These are phyloP conservation scores for Orbilia ellipsospora DNA, from an alignment of 2,329 filamentous ascomycete species.

Conservation along the genomic window DNA sequence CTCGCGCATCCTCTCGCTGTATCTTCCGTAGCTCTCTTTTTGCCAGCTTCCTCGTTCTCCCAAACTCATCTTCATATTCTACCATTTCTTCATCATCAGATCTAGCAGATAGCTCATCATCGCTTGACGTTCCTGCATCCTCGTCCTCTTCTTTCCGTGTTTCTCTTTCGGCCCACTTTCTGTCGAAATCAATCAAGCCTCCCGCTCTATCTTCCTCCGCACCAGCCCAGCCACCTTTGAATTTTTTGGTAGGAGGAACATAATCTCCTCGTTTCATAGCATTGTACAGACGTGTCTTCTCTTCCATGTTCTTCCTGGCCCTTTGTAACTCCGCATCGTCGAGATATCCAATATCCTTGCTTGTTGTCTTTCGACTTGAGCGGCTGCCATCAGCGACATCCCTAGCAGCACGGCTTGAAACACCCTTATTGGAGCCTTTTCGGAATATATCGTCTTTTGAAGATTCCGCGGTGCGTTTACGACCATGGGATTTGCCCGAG, in stretches of 20 bases:
- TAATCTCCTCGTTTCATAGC: slow-evolving; percentile 92
- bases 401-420: slow-evolving; percentile 72
- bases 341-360: slow-evolving; percentile 72
- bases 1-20: slow-evolving; percentile 61
- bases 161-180: slow-evolving; percentile 86
- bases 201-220: slow-evolving; percentile 72
- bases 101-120: slow-evolving; percentile 61
- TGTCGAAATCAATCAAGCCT: slow-evolving; percentile 89
- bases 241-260: slow-evolving; percentile 64
- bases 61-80: slow-evolving; percentile 92
- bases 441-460: slow-evolving; percentile 53
- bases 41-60: slow-evolving; percentile 80
- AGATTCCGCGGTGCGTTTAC: slow-evolving; percentile 34
- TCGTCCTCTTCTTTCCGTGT: slow-evolving; percentile 59
- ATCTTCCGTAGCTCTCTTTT: slow-evolving; percentile 71
- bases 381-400: slow-evolving; percentile 68
- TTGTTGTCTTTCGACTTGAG: slow-evolving; percentile 62
- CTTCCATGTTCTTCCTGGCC: slow-evolving; percentile 83
- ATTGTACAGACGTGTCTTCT: slow-evolving; percentile 88
- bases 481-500: slow-evolving; percentile 40
- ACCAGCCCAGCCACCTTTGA: slow-evolving; percentile 57
- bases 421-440: slow-evolving; percentile 72
- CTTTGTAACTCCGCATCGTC: slow-evolving; percentile 71
- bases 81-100: slow-evolving; percentile 72
- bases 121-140: slow-evolving; percentile 56